Percentiles rank a stretch among this genome's conserved stretches.
Evolutionary conservation across 2,329 filamentous ascomycete genomes (phyloP).

Genomic region (Colletotrichum ledebouriae): DNA sequence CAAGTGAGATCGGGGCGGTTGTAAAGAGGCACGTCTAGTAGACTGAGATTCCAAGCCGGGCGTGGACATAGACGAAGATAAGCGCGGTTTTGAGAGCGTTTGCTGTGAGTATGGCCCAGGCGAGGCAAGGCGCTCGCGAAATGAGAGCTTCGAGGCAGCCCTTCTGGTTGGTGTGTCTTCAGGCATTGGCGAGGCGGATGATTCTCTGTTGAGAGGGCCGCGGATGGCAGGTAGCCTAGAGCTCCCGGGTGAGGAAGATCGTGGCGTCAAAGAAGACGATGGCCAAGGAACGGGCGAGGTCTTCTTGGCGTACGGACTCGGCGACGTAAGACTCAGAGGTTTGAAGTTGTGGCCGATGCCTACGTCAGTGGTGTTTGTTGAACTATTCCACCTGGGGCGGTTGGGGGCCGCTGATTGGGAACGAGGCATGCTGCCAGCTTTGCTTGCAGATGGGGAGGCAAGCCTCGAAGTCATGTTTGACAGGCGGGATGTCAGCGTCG

Average conservation of each 20-base stretch:
- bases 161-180: constrained; percentile 61
- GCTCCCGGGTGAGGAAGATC: constrained; percentile 53
- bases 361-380: constrained; percentile 73
- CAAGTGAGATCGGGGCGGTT: constrained; percentile 58
- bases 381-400: constrained; percentile 80
- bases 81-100: constrained; percentile 58
- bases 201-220: constrained; percentile 60
- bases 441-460: constrained; percentile 53
- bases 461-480: constrained; percentile 66
- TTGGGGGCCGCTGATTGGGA: constrained; percentile 62
- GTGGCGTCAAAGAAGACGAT: constrained; percentile 56
- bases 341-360: constrained; percentile 78
- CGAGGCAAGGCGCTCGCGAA: constrained; percentile 66
- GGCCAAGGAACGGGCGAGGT: constrained; percentile 58
- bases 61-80: constrained; percentile 60
- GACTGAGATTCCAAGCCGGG: constrained; percentile 51
- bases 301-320: constrained; percentile 67
- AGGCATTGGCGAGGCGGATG: constrained; percentile 62
- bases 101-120: constrained; percentile 64
- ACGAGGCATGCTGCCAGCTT: constrained; percentile 53
- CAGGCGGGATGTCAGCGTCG: constrained; percentile 57
- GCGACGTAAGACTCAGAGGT: constrained; percentile 70
- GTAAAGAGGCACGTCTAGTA: constrained; percentile 66
- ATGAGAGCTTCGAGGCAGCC: constrained; percentile 62
- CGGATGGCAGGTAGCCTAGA: constrained; percentile 65